Base-by-base conservation (phyloP, 1,139 yeast species). In the Petasospora fabianii region DNA sequence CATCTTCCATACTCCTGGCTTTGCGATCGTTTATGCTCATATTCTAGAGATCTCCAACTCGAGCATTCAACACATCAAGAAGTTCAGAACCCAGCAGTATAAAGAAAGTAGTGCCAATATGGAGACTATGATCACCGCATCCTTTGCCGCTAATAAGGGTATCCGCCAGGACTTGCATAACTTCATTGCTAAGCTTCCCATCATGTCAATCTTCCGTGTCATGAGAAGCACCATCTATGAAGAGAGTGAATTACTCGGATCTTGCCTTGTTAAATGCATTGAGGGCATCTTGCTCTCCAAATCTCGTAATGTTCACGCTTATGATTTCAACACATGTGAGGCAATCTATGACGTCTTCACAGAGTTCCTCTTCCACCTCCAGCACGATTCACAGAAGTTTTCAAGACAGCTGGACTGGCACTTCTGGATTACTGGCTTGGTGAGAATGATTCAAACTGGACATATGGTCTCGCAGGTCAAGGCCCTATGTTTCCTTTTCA, bases 341-440 rank as follows among this genome's bases (percentile, higher is more conserved):
- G 64, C 68, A 3, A 58, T 76, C n/a, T 73, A 75, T 41, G 73
- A 69, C 42, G 14, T 52, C 3, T 43, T 51, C 4, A 36, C 44
- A 3, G 47, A 50, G 38, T 36, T 47, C 9, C 27, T 47, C 10
- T 18, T 47, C 2, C 45, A 50, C 34, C 16, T 49, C 15, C 48
- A 49, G 22, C 43, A 44, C n/a, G 47, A 44, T 21, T 32, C 46
- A 2, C 45, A 43, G 17, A 36, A 32, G 28, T 42, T 36, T 19
- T 29, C 52, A 8, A 44, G 43, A 20, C 46, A 53, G 8, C 60
- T 84, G 16, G 74, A 82, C 61, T 86, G 95, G 95, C 68, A 68
- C 39, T 85, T 86, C 54, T 86, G 95, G 95, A 58, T 83, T 10
- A 67, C 72, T 41, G 80, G 84, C 18, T 62, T 71, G 16, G 66